Conservation (phyloP, 2,329 filamentous ascomycete species). For the Huntiella moniliformis region DNA sequence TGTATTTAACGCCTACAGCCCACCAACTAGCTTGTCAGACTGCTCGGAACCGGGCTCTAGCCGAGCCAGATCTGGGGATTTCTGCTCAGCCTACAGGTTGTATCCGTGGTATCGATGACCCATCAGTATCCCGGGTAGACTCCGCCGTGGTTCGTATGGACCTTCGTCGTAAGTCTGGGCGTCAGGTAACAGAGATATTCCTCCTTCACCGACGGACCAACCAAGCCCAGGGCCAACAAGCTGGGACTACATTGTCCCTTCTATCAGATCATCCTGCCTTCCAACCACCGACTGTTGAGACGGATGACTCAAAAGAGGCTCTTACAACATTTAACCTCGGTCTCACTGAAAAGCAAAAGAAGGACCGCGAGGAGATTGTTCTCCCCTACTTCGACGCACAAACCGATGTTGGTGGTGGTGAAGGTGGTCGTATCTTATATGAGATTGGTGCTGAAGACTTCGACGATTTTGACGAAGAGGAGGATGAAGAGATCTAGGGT, state of each 20-base stretch:
- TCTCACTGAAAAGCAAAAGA: slow-evolving; percentile 76
- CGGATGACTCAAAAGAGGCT: slow-evolving; percentile 21
- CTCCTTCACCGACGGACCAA: slow-evolving; percentile 18
- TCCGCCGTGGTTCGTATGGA: slow-evolving; percentile 67
- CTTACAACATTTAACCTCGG: slow-evolving; percentile 65
- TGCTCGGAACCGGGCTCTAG: slow-evolving; percentile 57
- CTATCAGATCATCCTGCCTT: slow-evolving; percentile 64
- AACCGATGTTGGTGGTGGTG: slow-evolving; percentile 55
- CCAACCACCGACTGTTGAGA: slow-evolving; percentile 18
- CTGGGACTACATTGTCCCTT: slow-evolving; percentile 29
- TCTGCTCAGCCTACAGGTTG: slow-evolving; percentile 62
- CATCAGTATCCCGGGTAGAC: slow-evolving; percentile 15
- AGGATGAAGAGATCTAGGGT: slow-evolving; percentile 20
- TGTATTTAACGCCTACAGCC: slow-evolving; percentile 52
- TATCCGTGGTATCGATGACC: slow-evolving; percentile 36
- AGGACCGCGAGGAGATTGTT: slow-evolving; percentile 73
- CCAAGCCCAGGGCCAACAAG: slow-evolving; percentile 7
- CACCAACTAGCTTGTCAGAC: slow-evolving; percentile 57
- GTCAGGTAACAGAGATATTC: slow-evolving; percentile 53
- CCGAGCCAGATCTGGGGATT: slow-evolving; percentile 62
- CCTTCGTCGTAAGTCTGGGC: slow-evolving; percentile 63
- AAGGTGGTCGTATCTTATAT: slow-evolving; percentile 85
- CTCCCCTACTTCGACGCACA: slow-evolving; percentile 95
- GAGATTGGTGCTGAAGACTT: slow-evolving; percentile 95
- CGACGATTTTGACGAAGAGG: slow-evolving; percentile 91